Evolutionary conservation across 1,284 basidiomycete genomes (phyloP).

Genomic region (Stygiomarasmius scandens): DNA sequence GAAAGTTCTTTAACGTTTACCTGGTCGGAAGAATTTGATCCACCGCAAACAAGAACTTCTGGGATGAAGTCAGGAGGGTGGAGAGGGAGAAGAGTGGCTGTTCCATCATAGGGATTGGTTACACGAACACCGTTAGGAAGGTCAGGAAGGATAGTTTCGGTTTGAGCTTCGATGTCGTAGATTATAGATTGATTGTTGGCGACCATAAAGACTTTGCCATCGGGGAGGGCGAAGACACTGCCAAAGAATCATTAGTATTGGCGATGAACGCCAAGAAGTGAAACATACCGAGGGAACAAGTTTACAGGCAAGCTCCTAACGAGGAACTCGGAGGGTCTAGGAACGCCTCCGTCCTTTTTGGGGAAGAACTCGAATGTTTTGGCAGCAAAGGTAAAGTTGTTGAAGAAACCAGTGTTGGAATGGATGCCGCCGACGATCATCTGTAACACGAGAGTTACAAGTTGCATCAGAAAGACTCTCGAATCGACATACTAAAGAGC

Average conservation of each 20-base stretch:
- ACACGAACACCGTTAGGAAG: constrained; percentile 55
- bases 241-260: neutral
- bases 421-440: constrained; percentile 46
- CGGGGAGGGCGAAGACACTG: constrained; percentile 36
- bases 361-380: constrained; percentile 60
- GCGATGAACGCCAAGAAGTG: neutral
- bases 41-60: constrained; percentile 55
- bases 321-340: constrained; percentile 51
- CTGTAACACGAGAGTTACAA: too few species aligned
- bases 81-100: constrained; percentile 51
- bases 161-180: constrained; percentile 47
- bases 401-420: constrained; percentile 33
- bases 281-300: constrained; percentile 40
- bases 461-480: constrained; percentile 23
- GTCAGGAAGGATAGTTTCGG: constrained; percentile 43
- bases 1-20: constrained; percentile 26
- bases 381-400: constrained; percentile 34
- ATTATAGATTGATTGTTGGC: constrained; percentile 49
- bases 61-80: constrained; percentile 47
- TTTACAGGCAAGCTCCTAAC: constrained; percentile 44
- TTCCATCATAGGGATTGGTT: constrained; percentile 51
- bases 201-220: constrained; percentile 45
- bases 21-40: constrained; percentile 34
- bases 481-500: constrained; percentile 21
- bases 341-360: constrained; percentile 47